Conservation (phyloP, 495 filamentous ascomycete genomes). For the Penicillium lividum region DNA sequence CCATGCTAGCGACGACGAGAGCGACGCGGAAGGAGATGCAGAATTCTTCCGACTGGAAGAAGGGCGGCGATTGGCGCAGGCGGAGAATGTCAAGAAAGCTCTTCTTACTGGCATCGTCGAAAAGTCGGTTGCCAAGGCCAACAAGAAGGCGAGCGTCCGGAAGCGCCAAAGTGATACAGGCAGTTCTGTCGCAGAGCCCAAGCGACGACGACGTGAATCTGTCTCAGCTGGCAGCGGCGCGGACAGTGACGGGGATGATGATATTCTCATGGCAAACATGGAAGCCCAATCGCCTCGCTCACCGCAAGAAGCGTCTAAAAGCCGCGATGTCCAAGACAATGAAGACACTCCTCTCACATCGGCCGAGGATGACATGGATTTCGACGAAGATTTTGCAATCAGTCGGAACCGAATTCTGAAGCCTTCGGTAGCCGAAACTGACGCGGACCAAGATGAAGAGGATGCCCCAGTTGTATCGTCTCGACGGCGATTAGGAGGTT, state of each 20-base stretch:
- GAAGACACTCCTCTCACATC: constrained; percentile 34
- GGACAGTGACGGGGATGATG: constrained; percentile 34
- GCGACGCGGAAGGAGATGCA: constrained; percentile 63
- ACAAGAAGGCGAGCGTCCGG: constrained; percentile 23
- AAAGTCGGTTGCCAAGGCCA: constrained; percentile 37
- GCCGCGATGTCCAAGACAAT: constrained; percentile 22
- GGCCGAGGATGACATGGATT: constrained; percentile 38
- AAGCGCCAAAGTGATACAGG: constrained; percentile 38
- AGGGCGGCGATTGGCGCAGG: constrained; percentile 52
- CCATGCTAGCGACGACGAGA: constrained; percentile 76
- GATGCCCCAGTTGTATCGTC: constrained; percentile 33
- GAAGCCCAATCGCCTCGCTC: constrained; percentile 26
- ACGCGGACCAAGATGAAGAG: constrained; percentile 30
- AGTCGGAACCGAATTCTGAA: constrained; percentile 28
- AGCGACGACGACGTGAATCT: constrained; percentile 38
- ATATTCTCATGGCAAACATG: constrained; percentile 38
- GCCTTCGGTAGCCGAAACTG: constrained; percentile 3
- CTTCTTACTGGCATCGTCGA: constrained; percentile 55
- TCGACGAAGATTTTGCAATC: constrained; percentile 43
- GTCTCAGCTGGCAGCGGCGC: constrained; percentile 21
- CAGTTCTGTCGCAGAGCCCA: constrained; percentile 22
- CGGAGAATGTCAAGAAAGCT: constrained; percentile 48
- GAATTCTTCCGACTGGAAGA: constrained; percentile 74
- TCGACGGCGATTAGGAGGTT: constrained; percentile 46
- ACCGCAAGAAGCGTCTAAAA: constrained; percentile 21